Evolutionary conservation across 208 protist species (phyloP).

Genomic region (Acanthamoeba lenticulata): DNA sequence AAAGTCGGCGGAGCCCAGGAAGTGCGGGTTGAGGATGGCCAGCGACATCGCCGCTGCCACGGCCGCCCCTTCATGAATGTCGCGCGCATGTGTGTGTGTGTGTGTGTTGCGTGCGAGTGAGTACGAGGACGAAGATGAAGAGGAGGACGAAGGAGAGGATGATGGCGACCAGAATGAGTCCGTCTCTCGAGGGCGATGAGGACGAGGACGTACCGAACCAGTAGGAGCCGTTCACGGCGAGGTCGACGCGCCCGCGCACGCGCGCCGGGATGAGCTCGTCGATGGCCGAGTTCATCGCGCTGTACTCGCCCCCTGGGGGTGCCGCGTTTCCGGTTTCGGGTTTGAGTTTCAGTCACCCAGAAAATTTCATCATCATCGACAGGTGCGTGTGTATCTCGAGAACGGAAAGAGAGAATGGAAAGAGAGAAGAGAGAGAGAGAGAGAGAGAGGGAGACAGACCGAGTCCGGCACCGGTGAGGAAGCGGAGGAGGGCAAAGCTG

Average conservation of each 20-base stretch:
- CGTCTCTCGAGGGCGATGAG: too few species aligned
- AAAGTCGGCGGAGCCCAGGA: slow-evolving; percentile 46
- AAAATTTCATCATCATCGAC: too few species aligned
- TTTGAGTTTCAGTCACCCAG: background rate
- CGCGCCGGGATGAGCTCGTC: background rate
- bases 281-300: slow-evolving; percentile 12
- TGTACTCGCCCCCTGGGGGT: background rate
- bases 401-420: background rate
- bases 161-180: background rate
- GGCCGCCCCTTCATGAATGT: background rate
- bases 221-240: slow-evolving; percentile 55
- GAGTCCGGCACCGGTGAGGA: slow-evolving; percentile 10
- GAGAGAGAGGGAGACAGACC: too few species aligned
- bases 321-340: too few species aligned
- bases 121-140: too few species aligned
- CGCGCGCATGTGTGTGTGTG: too few species aligned
- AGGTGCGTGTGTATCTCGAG: too few species aligned
- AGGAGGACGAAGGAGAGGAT: too few species aligned
- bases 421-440: too few species aligned
- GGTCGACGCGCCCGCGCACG: slow-evolving; percentile 13
- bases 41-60: background rate
- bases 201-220: background rate
- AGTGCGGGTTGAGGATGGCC: background rate
- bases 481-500: slow-evolving; percentile 19
- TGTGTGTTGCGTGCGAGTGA: background rate